A percentile compares a stretch with the other conserved stretches of the same genome.
Evolutionary conservation across 208 protist species (phyloP).

Genomic region (Naegleria fowleri): DNA sequence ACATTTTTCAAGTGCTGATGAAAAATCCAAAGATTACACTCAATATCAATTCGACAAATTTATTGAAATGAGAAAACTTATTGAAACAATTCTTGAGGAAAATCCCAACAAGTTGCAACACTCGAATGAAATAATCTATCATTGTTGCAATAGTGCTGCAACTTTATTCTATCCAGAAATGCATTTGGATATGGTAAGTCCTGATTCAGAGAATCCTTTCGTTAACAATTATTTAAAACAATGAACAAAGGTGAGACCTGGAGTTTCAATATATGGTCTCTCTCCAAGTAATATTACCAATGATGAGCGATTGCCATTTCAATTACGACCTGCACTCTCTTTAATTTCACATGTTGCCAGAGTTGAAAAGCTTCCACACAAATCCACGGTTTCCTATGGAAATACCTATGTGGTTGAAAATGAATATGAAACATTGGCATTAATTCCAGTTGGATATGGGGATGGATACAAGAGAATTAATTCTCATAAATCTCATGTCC

Average conservation of each 20-base stretch:
- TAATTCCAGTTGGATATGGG: not conserved
- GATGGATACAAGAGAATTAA: not conserved
- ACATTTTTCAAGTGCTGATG: slow-evolving; percentile 16
- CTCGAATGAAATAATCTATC: not conserved
- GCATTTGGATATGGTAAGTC: not conserved
- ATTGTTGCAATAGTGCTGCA: not conserved
- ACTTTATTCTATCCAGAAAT: not conserved
- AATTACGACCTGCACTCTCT: not conserved
- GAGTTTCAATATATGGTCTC: not conserved
- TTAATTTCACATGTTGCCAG: not conserved
- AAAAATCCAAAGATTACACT: not conserved
- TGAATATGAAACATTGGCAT: not conserved
- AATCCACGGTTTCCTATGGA: not conserved
- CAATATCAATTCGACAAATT: not conserved
- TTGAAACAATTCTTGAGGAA: not conserved
- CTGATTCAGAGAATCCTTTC: too few relatives aligned
- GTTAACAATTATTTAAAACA: too few relatives aligned
- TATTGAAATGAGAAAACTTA: not conserved
- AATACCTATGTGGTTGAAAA: not conserved
- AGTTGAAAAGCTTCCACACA: not conserved
- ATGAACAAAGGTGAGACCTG: not conserved
- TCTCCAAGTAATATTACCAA: not conserved
- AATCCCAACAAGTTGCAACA: not conserved
- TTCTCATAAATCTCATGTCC: not conserved
- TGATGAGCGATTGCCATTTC: not conserved